Conservation (phyloP, 1,139 yeast genomes). For the Geotrichum carabidarum region DNA sequence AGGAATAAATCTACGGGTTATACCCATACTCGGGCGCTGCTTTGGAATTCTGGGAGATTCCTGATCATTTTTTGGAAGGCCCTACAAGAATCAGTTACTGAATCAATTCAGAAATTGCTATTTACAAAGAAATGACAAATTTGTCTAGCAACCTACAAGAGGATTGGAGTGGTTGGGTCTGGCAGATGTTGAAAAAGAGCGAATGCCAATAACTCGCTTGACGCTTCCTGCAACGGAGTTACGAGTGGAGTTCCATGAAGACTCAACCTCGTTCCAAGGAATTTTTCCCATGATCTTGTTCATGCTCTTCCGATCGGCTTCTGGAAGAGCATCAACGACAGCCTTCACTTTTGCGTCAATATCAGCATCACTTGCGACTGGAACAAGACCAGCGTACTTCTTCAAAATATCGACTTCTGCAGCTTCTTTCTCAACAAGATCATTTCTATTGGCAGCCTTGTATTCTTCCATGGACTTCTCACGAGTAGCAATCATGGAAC, state of each 20-base stretch:
- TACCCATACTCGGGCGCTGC: slow-evolving; percentile 35
- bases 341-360: slow-evolving; percentile 42
- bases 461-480: slow-evolving; percentile 51
- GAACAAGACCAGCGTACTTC: slow-evolving; percentile 43
- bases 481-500: slow-evolving; percentile 52
- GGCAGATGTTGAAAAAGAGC: slow-evolving; percentile 25
- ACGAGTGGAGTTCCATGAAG: slow-evolving; percentile 52
- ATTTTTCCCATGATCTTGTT: slow-evolving; percentile 45
- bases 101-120: slow-evolving; percentile 2
- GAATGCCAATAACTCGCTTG: slow-evolving; percentile 26
- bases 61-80: slow-evolving; percentile 47
- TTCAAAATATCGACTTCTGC: slow-evolving; percentile 47
- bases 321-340: slow-evolving; percentile 35
- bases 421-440: slow-evolving; percentile 53
- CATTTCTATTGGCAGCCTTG: slow-evolving; percentile 47
- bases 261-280: slow-evolving; percentile 47
- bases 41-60: slow-evolving; percentile 18
- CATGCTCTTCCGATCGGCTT: slow-evolving; percentile 34
- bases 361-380: slow-evolving; percentile 51
- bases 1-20: slow-evolving; percentile 57
- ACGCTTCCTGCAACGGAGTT: slow-evolving; percentile 31
- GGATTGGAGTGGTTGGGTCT: slow-evolving; percentile 47
- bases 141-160: slow-evolving; percentile 40
- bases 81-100: slow-evolving; percentile 32
- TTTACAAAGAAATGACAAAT: slow-evolving; percentile 5